Evolutionary conservation across 2,329 filamentous ascomycete species (phyloP).

Genomic region (Westerdykella ornata): DNA sequence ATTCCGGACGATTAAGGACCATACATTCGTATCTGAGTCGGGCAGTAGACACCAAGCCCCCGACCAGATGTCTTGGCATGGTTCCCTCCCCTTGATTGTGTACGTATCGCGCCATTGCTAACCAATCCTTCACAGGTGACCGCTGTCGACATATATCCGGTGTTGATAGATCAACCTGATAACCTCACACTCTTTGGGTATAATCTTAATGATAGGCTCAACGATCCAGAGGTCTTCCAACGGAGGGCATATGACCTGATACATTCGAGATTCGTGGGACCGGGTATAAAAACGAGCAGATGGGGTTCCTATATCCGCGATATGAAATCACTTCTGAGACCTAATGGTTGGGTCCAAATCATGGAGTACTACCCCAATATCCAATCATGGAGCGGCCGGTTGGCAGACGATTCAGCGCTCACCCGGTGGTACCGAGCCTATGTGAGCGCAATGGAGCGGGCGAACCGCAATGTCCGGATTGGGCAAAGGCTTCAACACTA

Average conservation of each 20-base stretch:
- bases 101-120: constrained; percentile 2
- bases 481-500: constrained; percentile 25
- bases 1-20: background rate
- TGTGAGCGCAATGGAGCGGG: constrained; percentile 27
- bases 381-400: constrained; percentile 77
- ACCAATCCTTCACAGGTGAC: constrained; percentile 26
- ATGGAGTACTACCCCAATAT: constrained; percentile 81
- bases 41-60: background rate
- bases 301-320: constrained; percentile 74
- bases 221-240: constrained; percentile 46
- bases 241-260: constrained; percentile 73
- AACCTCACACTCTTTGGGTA: constrained; percentile 32
- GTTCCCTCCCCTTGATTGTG: too few species aligned
- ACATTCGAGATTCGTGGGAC: constrained; percentile 66
- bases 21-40: too few species aligned
- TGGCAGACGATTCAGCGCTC: constrained; percentile 48
- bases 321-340: constrained; percentile 63
- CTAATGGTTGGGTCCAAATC: constrained; percentile 80
- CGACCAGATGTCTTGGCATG: background rate
- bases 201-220: constrained; percentile 37
- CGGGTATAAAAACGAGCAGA: constrained; percentile 63
- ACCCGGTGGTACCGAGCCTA: constrained; percentile 35
- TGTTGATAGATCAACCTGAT: constrained; percentile 33
- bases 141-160: constrained; percentile 35
- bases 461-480: constrained; percentile 31